These are phyloP conservation scores for Xylaria sp. DNA, from an alignment of 2,329 filamentous ascomycete species.

Conservation along the genomic window DNA sequence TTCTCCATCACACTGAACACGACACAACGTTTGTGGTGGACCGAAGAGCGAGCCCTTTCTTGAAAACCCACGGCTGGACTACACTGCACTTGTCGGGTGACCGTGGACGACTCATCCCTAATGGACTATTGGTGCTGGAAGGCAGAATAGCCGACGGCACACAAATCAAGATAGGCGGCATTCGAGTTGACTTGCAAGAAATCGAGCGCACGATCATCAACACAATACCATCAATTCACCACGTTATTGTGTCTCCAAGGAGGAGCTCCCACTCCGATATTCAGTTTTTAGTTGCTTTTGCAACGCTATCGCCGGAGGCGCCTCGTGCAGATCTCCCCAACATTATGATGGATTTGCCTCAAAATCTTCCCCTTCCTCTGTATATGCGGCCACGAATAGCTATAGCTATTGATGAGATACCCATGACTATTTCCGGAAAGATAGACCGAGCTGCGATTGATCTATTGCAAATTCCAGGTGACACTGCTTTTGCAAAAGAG, in stretches of 20 bases:
- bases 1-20: not conserved
- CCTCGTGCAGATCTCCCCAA: too few species aligned
- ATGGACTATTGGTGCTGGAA: not conserved
- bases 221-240: not conserved
- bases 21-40: not conserved
- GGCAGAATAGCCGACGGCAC: not conserved
- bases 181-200: not conserved
- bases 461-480: constrained; percentile 29
- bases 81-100: not conserved
- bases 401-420: constrained; percentile 13
- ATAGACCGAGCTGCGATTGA: constrained; percentile 23
- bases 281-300: not conserved
- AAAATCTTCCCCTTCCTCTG: not conserved
- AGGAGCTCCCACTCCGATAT: not conserved
- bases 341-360: too few species aligned
- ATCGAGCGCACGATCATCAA: not conserved
- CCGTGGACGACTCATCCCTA: not conserved
- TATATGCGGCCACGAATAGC: not conserved
- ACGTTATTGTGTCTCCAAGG: not conserved
- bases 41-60: not conserved
- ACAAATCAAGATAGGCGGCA: not conserved
- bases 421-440: constrained; percentile 3
- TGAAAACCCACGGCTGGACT: not conserved
- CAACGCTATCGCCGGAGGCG: too few species aligned
- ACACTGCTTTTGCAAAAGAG: too few species aligned